Percentiles rank a stretch among this genome's conserved stretches.
Evolutionary conservation across 805 yeast species (phyloP).

Genomic region (Lachancea lanzarotensis): DNA sequence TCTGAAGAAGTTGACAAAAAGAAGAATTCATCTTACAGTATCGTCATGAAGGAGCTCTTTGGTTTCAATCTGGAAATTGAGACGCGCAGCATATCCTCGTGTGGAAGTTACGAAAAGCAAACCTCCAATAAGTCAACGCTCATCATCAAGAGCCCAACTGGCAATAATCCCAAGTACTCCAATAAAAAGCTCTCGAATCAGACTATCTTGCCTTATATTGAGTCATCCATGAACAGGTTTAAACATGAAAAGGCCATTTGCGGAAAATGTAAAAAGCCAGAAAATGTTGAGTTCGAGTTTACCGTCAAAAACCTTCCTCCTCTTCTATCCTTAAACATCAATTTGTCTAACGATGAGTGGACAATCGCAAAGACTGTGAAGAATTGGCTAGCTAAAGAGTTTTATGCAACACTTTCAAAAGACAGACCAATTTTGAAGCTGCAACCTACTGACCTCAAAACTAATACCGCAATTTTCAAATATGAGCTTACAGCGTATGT

Average conservation of each 20-base stretch:
- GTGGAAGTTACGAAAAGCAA: constrained; percentile 20
- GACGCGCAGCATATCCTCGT: constrained; percentile 18
- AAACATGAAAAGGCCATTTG: constrained; percentile 48
- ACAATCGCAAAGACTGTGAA: constrained; percentile 41
- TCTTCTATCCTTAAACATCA: constrained; percentile 54
- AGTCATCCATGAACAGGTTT: constrained; percentile 50
- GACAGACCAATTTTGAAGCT: constrained; percentile 35
- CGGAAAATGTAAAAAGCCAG: constrained; percentile 45
- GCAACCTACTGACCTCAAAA: constrained; percentile 25
- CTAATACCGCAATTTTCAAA: constrained; percentile 32
- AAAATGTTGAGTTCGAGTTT: constrained; percentile 47
- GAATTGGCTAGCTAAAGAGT: constrained; percentile 58
- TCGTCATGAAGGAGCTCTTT: constrained; percentile 27
- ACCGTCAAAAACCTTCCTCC: constrained; percentile 55
- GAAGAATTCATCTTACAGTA: constrained; percentile 14
- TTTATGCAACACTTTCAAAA: constrained; percentile 41
- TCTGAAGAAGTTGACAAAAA: constrained; percentile 25
- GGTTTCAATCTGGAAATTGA: constrained; percentile 24
- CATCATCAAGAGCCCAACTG: constrained; percentile 24
- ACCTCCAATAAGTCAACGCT: constrained; percentile 21
- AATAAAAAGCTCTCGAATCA: constrained; percentile 31
- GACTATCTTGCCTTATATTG: constrained; percentile 51
- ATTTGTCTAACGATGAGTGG: constrained; percentile 50
- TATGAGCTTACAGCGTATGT: constrained; percentile 66
- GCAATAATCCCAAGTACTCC: constrained; percentile 22